Conservation (phyloP, 352 stramenopile species). For the Globisporangium heterothallicum region DNA sequence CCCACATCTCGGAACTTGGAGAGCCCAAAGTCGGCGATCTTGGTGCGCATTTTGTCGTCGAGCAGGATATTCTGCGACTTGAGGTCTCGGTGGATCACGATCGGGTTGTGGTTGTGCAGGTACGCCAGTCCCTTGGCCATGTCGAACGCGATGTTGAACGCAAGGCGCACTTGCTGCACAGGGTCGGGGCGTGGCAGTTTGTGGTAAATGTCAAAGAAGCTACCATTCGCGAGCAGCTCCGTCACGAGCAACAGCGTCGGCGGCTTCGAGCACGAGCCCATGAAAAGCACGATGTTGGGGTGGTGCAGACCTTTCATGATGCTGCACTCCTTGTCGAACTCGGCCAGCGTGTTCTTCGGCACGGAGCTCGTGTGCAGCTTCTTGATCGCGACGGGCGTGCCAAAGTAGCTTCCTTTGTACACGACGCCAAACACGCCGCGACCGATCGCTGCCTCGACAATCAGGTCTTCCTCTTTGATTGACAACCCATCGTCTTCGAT, state of each 20-base stretch:
- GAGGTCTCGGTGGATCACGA: constrained; percentile 94
- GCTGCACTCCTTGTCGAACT: constrained; percentile 81
- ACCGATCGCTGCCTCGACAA: constrained; percentile 64
- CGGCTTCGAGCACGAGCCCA: constrained; percentile 96
- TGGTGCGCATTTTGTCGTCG: constrained; percentile 81
- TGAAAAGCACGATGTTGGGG: constrained; percentile 98
- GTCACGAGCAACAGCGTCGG: constrained; percentile 95
- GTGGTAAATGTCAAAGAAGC: constrained; percentile 88
- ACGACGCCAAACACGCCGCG: constrained; percentile 78
- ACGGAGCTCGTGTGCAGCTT: constrained; percentile 76
- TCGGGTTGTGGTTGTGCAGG: constrained; percentile 95
- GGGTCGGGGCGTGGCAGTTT: constrained; percentile 56
- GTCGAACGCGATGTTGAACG: constrained; percentile 81
- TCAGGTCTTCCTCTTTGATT: constrained; percentile 72
- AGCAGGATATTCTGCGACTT: constrained; percentile 81
- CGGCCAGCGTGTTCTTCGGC: constrained; percentile 73
- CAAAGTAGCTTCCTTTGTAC: constrained; percentile 83
- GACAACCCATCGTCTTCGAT: constrained; percentile 64
- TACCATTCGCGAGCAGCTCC: constrained; percentile 85
- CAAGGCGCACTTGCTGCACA: constrained; percentile 52
- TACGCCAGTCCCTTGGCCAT: constrained; percentile 94
- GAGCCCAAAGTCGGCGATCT: constrained; percentile 79
- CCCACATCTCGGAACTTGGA: constrained; percentile 83
- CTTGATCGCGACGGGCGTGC: constrained; percentile 78
- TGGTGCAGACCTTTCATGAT: constrained; percentile 92